phyloP scores from a whole-genome alignment of 441 rosid species.

The Metrosideros polymorpha region DNA sequence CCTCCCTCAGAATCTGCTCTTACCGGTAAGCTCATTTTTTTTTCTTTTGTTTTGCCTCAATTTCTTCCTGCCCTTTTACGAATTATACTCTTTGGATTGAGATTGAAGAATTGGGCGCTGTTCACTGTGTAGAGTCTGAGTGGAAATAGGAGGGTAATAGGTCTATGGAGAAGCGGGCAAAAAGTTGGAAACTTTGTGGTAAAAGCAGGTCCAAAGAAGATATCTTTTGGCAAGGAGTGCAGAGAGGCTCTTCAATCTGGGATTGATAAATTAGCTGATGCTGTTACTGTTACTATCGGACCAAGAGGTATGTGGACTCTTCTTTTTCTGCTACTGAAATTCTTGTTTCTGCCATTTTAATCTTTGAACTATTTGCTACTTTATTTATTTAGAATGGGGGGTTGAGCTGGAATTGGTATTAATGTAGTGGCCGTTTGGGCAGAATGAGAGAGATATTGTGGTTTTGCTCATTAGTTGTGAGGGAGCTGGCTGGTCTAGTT shows the following conservation, averaged over 20 bases:
- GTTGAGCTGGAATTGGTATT: neutral
- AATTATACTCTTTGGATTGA: neutral
- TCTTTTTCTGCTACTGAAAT: neutral
- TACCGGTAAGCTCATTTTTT: slow-evolving; percentile 3
- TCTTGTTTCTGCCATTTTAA: neutral
- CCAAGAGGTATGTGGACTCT: slow-evolving; percentile 52
- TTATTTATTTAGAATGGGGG: neutral
- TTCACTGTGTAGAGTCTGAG: slow-evolving; percentile 24
- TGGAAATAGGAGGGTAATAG: slow-evolving; percentile 14
- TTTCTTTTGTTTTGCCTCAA: neutral
- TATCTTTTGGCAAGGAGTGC: slow-evolving; percentile 57
- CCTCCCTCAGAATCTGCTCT: slow-evolving; percentile 1
- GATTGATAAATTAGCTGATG: slow-evolving; percentile 83
- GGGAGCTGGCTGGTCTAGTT: neutral
- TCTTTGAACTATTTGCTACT: neutral
- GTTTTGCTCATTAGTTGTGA: neutral
- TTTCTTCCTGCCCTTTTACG: neutral
- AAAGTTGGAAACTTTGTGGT: slow-evolving; percentile 30
- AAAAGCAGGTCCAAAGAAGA: slow-evolving; percentile 66
- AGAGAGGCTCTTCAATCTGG: slow-evolving; percentile 70
- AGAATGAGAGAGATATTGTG: neutral
- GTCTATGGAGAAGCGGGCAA: slow-evolving; percentile 12
- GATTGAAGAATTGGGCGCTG: neutral
- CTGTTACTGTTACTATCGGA: slow-evolving; percentile 80
- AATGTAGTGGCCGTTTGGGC: neutral